phyloP scores from a whole-genome alignment of 192 early-diverging fungal species.

The Paraglomus brasilianum region DNA sequence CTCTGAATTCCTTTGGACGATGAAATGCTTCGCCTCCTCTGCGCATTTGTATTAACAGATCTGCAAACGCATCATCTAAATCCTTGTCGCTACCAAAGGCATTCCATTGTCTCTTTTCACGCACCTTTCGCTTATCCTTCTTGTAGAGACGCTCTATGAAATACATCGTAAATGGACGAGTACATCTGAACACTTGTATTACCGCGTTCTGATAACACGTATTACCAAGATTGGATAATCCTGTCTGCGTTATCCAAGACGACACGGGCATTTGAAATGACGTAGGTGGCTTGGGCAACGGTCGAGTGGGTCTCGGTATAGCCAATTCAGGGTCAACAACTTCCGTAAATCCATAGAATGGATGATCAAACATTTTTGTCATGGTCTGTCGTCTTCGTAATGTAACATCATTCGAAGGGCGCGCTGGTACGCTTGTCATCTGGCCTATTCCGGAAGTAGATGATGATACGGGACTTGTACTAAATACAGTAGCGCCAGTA shows the following conservation, averaged over 20 bases:
- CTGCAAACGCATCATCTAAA: constrained; percentile 73
- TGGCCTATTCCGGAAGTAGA: not conserved
- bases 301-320: constrained; percentile 23
- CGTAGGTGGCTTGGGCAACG: constrained; percentile 5
- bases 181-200: constrained; percentile 75
- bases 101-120: constrained; percentile 65
- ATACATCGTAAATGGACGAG: constrained; percentile 67
- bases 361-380: constrained; percentile 48
- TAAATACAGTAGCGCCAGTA: too few species aligned
- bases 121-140: not conserved
- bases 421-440: not conserved
- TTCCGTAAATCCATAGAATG: constrained; percentile 48
- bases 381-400: constrained; percentile 49
- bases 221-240: constrained; percentile 79
- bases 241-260: constrained; percentile 63
- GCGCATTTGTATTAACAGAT: constrained; percentile 83
- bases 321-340: constrained; percentile 34
- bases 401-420: not conserved
- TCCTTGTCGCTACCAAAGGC: constrained; percentile 70
- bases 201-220: constrained; percentile 88
- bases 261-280: constrained; percentile 34
- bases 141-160: constrained; percentile 67
- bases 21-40: constrained; percentile 71
- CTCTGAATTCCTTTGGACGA: constrained; percentile 76
- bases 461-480: not conserved